Evolutionary conservation across 2,329 filamentous ascomycete species (phyloP), one percentile per base, ranked within the genome.

Genomic region (Penicillium sp.): DNA sequence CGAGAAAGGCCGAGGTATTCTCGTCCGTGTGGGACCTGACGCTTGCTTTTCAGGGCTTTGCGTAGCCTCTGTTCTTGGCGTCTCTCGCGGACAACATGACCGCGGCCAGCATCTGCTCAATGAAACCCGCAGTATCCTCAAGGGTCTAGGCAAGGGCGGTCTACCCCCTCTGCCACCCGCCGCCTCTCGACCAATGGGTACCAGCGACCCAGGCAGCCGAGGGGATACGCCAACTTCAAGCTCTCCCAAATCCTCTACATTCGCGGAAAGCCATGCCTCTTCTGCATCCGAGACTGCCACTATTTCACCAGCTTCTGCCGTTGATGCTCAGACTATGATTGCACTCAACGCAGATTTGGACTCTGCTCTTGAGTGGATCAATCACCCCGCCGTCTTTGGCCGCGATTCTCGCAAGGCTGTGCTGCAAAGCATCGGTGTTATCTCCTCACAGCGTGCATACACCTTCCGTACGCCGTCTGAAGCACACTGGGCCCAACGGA

Each of bases 361-460:
- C 73, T 86, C 90, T 36, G 91, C 90, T 52, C 81, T 99, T 16
- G 95, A 99, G 77, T 99, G 95, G 95, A 98, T 99, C 76, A 92
- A 90, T 72, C 95, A 99, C 71, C 95, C 95, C 1, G 93, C 93
- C 2, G 91, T 98, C 2, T 99, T 99, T 73, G 89, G 90, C 9
- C 87, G 95, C 39, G 95, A 99, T 74, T 95, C 91, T 58, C 88
- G 95, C 69, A 99, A 99, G 80, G 92, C 94, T 4, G 93, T 99
- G 2, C 82, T 99, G 24, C 95, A 99, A 75, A 92, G 93, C 16
- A 98, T 99, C 66, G 94, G 95, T 6, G 93, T 98, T 61, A 97
- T 99, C 68, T 95, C 91, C 70, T 96, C 91, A 6, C 95, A 99
- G 77, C 86, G 95, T 49, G 93, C 90, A 11, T 96, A 94, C 73